Percentiles rank a stretch among this genome's conserved stretches.
phyloP scores from a whole-genome alignment of 805 yeast genomes.

The Cyberlindnera euphorbiiphila region DNA sequence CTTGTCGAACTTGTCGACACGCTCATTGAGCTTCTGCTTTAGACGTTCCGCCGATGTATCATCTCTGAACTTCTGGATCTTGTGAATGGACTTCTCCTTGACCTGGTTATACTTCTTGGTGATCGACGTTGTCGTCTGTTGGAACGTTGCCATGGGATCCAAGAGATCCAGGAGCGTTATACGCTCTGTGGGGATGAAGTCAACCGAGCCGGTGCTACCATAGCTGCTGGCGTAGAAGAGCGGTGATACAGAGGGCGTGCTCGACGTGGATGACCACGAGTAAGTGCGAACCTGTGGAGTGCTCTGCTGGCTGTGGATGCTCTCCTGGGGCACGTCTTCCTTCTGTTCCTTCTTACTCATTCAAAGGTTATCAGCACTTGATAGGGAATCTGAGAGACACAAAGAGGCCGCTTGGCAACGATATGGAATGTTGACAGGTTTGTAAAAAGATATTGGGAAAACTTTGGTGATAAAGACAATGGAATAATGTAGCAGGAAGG shows the following conservation, averaged over 20 bases:
- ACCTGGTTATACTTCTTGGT: conserved; percentile 27
- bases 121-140: conserved; percentile 17
- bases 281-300: conserved; percentile 11
- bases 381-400: no score
- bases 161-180: conserved; percentile 28
- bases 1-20: conserved; percentile 36
- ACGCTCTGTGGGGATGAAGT: conserved; percentile 24
- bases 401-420: no score
- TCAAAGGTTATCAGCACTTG: no score
- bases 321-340: no score
- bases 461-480: no score
- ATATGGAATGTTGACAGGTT: no score
- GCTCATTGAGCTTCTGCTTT: conserved; percentile 24
- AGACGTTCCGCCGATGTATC: conserved; percentile 24
- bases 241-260: conserved; percentile 25
- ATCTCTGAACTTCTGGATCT: conserved; percentile 20
- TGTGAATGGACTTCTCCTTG: conserved; percentile 22
- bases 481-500: no score
- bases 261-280: conserved; percentile 20
- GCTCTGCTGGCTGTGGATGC: no score
- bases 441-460: no score
- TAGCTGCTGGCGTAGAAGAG: conserved; percentile 20
- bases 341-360: neutral
- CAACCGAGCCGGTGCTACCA: conserved; percentile 19
- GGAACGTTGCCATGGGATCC: conserved; percentile 28